Base-by-base conservation (phyloP, 768 basidiomycete genomes). In the Epithele typhae region DNA sequence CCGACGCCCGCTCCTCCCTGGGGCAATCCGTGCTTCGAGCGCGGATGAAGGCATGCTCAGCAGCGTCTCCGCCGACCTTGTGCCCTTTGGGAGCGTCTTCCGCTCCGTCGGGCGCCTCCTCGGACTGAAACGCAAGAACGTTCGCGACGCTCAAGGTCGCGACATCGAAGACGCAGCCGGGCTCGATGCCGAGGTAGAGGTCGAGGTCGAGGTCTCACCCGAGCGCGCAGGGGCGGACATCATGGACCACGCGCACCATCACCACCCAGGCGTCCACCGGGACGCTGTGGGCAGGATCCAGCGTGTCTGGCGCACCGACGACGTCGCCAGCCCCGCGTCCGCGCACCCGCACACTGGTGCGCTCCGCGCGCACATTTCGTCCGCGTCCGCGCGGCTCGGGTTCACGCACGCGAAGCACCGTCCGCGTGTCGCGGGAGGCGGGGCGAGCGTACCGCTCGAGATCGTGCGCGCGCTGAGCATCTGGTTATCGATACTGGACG, bases 371-470 rank as follows among this genome's bases (percentile, higher is more conserved):
- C 18, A 22, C 11, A 5, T 38, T n/a, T 15, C 10, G 12, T 19
- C 15, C 12, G 33, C 49, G 37, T 35, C 45, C 37, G 47, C 46
- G 41, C 44, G 46, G 4, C 43, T 37, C 14, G 37, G 40, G 1
- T 40, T 54, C 33, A 55, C 54, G 18, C 59, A 60, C 37, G 27
- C 48, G 38, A 70, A 68, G 46, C 61, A 64, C 51, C 52, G 61
- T 14, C 67, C 65, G 18, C 51, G 53, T 5, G 48, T 70, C 25
- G 67, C 68, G 8, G 65, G 67, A 4, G 64, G 61, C 9, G 79
- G 80, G 10, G 71, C 79, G 55, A 83, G 82, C 59, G 59, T 82
- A 8, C 81, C 81, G 8, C 58, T 82, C 25, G 76, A 81, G 54
- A 68, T 83, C 36, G 37, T 83, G 40, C 62, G 76, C 15, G 74